A percentile compares a stretch with the other conserved stretches of the same genome.
phyloP scores from a whole-genome alignment of 768 basidiomycete species.

The Tricholoma flavovirens region DNA sequence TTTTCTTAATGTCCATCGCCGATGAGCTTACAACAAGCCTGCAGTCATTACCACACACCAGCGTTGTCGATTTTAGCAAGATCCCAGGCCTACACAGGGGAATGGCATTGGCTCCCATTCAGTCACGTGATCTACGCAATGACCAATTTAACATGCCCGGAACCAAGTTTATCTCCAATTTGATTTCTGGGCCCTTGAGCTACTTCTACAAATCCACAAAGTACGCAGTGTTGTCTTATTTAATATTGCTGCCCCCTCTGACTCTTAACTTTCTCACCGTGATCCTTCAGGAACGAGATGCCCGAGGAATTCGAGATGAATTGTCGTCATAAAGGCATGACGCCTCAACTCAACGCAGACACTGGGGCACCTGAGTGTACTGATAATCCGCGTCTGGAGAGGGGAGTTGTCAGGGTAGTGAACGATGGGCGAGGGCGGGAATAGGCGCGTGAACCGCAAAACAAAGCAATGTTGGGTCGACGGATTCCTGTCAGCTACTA shows the following conservation, averaged over 20 bases:
- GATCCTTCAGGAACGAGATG: background rate
- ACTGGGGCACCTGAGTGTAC: background rate
- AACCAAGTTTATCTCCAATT: background rate
- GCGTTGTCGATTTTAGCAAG: too few relatives aligned
- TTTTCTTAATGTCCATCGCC: background rate
- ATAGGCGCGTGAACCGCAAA: background rate
- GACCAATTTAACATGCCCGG: background rate
- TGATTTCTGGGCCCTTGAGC: background rate
- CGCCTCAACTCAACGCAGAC: background rate
- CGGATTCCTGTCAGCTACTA: background rate
- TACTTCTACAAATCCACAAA: background rate
- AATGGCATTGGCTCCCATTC: background rate
- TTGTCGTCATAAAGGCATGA: background rate
- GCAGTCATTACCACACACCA: background rate
- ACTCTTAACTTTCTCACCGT: background rate
- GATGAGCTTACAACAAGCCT: background rate
- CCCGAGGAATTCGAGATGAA: background rate
- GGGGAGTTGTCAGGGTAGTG: background rate
- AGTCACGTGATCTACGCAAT: background rate
- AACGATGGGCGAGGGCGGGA: background rate
- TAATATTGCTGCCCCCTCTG: background rate
- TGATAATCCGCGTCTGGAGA: background rate
- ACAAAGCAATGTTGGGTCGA: background rate
- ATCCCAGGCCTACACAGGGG: too few relatives aligned
- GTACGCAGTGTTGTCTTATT: background rate